Base-by-base conservation (phyloP, 2,329 filamentous ascomycete species). In the Canariomyces notabilis region DNA sequence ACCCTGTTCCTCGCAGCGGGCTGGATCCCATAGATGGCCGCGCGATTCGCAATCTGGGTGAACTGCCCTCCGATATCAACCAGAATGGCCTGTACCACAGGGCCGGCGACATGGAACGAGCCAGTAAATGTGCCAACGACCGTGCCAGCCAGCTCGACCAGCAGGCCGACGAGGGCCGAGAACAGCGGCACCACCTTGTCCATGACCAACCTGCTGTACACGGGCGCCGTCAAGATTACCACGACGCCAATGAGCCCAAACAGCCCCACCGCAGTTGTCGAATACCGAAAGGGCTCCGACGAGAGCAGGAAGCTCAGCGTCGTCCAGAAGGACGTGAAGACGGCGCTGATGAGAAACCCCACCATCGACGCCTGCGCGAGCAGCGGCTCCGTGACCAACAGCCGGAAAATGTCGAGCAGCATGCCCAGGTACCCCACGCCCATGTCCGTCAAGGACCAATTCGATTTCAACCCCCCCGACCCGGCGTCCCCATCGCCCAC, bases 301-400 rank as follows among this genome's bases (percentile, higher is more conserved):
- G 85, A 78, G 15, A 94, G 76, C 5, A 93, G 73, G 60, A 94
- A 94, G 0, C 86, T 91, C 31, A 93, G 64, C 0, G 87, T 91
- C 0, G 74, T 77, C 75, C 74, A 78, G 59, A 73, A 77, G 3
- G 67, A 70, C 0, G 73, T 77, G 48, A 77, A 77, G 42, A 73
- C 67, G 16, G 69, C 69, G 41, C 69, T 70, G 23, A 69, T 73
- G 52, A 82, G 74, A 58, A 88, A 83, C 0, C 77, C 74, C 20
- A 89, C 76, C 1, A 88, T 61, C 37, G 82, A 83, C 0, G 81
- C 76, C 61, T 91, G 86, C 0, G 85, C 74, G 0, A 93, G 73
- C 1, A 86, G 66, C 0, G 87, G 84, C 38, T 89, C 75, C 4
- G 73, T 77, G 38, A 77, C 65, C 34, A 87, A 67, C 64, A 91